Evolutionary conservation across 148 eudicot species (phyloP).

Genomic region (Camellia japonica): DNA sequence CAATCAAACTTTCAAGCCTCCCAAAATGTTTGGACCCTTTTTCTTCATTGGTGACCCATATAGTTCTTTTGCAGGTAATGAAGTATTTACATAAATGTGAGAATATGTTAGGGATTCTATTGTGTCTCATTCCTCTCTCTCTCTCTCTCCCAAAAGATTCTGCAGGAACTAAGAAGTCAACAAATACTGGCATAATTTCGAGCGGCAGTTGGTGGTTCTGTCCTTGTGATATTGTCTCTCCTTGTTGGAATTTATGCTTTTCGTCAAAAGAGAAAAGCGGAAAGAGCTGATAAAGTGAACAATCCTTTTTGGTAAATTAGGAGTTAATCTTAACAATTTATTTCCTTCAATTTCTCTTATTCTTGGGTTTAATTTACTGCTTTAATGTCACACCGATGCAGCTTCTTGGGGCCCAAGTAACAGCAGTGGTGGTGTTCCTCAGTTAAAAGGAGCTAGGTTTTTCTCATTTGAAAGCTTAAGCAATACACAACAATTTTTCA

Average conservation of each 20-base stretch:
- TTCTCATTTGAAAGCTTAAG: no score
- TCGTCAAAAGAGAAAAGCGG: constrained; percentile 39
- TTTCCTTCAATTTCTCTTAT: no score
- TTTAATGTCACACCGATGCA: constrained; percentile 15
- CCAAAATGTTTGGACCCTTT: constrained; percentile 40
- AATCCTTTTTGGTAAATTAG: constrained; percentile 39
- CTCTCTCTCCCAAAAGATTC: constrained; percentile 20
- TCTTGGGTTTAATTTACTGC: background rate
- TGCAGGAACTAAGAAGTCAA: constrained; percentile 17
- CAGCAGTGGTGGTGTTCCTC: no score
- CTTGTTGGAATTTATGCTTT: constrained; percentile 36
- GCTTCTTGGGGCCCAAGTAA: constrained; percentile 35
- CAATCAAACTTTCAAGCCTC: constrained; percentile 63
- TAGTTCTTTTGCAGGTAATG: constrained; percentile 39
- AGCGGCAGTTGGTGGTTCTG: constrained; percentile 51
- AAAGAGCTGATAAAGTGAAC: background rate
- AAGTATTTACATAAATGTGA: background rate
- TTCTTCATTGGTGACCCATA: constrained; percentile 36
- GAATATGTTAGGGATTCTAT: background rate
- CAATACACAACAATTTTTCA: no score
- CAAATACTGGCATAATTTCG: constrained; percentile 34
- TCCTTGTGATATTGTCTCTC: constrained; percentile 35
- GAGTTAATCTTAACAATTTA: background rate
- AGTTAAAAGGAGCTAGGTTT: no score
- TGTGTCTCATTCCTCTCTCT: background rate